Percentiles rank a stretch among this genome's conserved stretches.
Evolutionary conservation across 108 stramenopile species (phyloP).

Genomic region (Cylindrotheca closterium): DNA sequence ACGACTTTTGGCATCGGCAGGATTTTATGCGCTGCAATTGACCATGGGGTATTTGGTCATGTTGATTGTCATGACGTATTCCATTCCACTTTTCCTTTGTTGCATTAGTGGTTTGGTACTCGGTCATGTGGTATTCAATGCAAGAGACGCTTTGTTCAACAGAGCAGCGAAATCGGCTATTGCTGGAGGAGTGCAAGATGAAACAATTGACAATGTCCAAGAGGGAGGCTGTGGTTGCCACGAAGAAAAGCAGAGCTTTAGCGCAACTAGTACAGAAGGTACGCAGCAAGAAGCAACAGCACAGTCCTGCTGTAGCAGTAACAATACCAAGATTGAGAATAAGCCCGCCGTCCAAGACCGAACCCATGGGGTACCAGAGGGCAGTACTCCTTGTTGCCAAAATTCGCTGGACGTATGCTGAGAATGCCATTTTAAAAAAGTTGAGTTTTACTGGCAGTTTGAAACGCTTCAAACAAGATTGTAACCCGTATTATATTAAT

Average conservation of each 20-base stretch:
- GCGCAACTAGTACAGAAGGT: not conserved
- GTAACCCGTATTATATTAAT: no score
- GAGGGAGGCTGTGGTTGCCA: slow-evolving; percentile 1
- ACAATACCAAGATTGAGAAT: slow-evolving; percentile 3
- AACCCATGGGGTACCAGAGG: slow-evolving; percentile 32
- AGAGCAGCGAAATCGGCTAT: slow-evolving; percentile 6
- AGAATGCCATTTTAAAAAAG: no score
- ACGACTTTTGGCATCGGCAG: slow-evolving; percentile 52
- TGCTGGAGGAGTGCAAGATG: not conserved
- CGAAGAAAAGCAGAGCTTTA: not conserved
- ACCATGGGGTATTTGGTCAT: slow-evolving; percentile 82
- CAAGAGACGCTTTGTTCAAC: slow-evolving; percentile 45
- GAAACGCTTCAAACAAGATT: no score
- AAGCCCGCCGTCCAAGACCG: slow-evolving; percentile 19
- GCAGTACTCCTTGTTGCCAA: slow-evolving; percentile 77
- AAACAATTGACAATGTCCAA: not conserved
- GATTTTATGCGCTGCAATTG: slow-evolving; percentile 71
- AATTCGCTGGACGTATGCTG: no score
- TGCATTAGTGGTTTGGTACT: slow-evolving; percentile 59
- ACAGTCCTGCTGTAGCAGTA: not conserved
- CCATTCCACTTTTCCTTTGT: slow-evolving; percentile 62
- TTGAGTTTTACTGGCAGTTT: no score
- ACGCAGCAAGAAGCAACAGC: not conserved
- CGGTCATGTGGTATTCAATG: slow-evolving; percentile 80
- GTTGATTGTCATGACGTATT: slow-evolving; percentile 85